Evolutionary conservation across 1,139 yeast species (phyloP).

Genomic region (Sugiyamaella novakii): DNA sequence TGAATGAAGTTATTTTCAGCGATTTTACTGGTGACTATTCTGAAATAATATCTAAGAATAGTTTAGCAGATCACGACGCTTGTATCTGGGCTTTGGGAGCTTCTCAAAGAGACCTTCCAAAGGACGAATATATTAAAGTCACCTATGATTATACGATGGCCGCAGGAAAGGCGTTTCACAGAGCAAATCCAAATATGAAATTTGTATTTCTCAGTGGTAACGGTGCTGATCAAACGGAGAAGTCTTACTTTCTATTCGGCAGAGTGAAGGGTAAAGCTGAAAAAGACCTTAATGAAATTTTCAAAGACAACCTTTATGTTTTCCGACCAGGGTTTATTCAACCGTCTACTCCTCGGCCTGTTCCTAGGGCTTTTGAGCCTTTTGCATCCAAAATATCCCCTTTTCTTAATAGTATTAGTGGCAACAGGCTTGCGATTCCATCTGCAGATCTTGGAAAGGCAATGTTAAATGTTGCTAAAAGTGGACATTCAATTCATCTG

Average conservation of each 20-base stretch:
- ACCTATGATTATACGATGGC: constrained; percentile 20
- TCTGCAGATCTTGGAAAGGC: constrained; percentile 19
- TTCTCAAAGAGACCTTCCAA: constrained; percentile 19
- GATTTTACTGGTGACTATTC: constrained; percentile 20
- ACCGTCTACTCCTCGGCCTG: constrained; percentile 16
- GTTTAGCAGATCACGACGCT: constrained; percentile 16
- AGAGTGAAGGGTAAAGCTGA: constrained; percentile 21
- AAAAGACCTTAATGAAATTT: constrained; percentile 9
- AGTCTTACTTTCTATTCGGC: constrained; percentile 15
- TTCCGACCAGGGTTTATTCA: constrained; percentile 21
- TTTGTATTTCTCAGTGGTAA: constrained; percentile 23
- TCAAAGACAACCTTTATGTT: constrained; percentile 9
- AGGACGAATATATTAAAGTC: constrained; percentile 17
- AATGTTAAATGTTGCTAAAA: constrained; percentile 18
- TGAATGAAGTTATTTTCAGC: constrained; percentile 17
- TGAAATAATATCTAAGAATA: constrained; percentile 1
- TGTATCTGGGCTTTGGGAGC: constrained; percentile 22
- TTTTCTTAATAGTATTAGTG: constrained; percentile 10
- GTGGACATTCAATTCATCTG: not conserved
- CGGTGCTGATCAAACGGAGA: constrained; percentile 22
- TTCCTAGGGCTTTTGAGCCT: constrained; percentile 13
- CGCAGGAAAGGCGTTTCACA: constrained; percentile 16
- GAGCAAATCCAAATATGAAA: constrained; percentile 20
- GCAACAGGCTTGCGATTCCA: constrained; percentile 9
- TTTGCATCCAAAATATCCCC: constrained; percentile 15